A percentile compares a stretch with the other conserved stretches of the same genome.
phyloP scores from a whole-genome alignment of 2,329 filamentous ascomycete species.

The Nothophaeocryptopus gaeumannii region DNA sequence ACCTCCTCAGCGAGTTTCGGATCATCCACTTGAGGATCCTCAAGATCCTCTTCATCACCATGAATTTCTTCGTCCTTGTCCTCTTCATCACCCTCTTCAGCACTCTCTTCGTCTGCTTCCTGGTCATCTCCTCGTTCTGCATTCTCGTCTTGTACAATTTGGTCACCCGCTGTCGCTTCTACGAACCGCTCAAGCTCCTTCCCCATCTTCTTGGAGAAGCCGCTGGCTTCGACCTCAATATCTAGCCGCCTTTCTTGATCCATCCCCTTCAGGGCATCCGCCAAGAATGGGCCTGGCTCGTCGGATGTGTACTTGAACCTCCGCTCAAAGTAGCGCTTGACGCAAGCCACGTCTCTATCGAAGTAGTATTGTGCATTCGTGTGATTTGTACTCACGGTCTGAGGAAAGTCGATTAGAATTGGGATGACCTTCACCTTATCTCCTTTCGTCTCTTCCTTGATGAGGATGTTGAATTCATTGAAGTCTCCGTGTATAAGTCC shows the following conservation, averaged over 20 bases:
- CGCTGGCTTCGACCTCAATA: slow-evolving; percentile 84
- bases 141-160: slow-evolving; percentile 30
- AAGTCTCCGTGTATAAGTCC: slow-evolving; percentile 97
- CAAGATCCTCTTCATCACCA: slow-evolving; percentile 9
- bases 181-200: slow-evolving; percentile 92
- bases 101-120: slow-evolving; percentile 40
- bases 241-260: slow-evolving; percentile 72
- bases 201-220: slow-evolving; percentile 94
- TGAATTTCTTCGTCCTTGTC: slow-evolving; percentile 14
- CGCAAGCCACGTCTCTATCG: slow-evolving; percentile 89
- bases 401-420: slow-evolving; percentile 93
- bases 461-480: slow-evolving; percentile 97
- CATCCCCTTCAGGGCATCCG: slow-evolving; percentile 73
- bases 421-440: slow-evolving; percentile 61
- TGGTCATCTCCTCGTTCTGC: slow-evolving; percentile 40
- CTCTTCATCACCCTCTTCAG: slow-evolving; percentile 30
- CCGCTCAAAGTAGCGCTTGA: slow-evolving; percentile 89
- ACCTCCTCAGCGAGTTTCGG: slow-evolving; percentile 26
- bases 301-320: slow-evolving; percentile 85
- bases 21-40: slow-evolving; percentile 24
- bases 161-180: slow-evolving; percentile 59
- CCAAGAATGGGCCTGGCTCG: slow-evolving; percentile 78
- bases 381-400: slow-evolving; percentile 96
- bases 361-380: slow-evolving; percentile 95
- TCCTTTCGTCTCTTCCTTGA: slow-evolving; percentile 62